Base-by-base conservation (phyloP, 208 protist genomes). In the Trypanosoma cruzi region DNA sequence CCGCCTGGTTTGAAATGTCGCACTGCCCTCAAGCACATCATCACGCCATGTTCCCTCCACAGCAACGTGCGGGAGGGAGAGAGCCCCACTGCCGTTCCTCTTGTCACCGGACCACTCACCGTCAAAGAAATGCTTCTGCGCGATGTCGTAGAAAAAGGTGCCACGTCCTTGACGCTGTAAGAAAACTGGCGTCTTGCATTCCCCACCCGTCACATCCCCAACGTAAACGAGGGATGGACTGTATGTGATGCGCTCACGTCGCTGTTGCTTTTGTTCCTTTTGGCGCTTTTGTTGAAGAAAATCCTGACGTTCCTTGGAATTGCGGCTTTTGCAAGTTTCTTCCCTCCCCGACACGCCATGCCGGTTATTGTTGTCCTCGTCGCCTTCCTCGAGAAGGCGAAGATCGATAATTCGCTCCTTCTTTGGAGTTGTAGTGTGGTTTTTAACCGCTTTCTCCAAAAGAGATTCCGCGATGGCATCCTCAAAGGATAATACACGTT, bases 31-130 rank as follows among this genome's bases (percentile, higher is more conserved):
- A 28, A 86, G 55, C 22, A 58, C 13, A 64, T 89, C 90, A 13
- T 64, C 61, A 0, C 28, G 44, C 90, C 90, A 95, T 2, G 55
- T 18, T 0, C 87, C 90, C 54, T 92, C 79, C 32, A 89, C 62
- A 0, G 73, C 78, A 0, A 67, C 61, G 53, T 64, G 50, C 0
- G 89, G 77, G 24, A 91, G 57, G 11, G 85, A 88, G 4, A 90
- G 50, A 16, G 78, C 68, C 0, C 89, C 89, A 10, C 37, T 13
- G 0, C 89, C 89, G 16, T 86, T 66, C 26, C 72, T 72, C 64
- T 77, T 62, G 68, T 90, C 82, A 6, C 79, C 32, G n/a, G 24
- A 53, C 89, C 89, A 94, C 54, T 34, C 48, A 11, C 89, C 89
- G 0, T 72, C 52, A 54, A 84, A 91, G 46, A 80, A 85, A 64